Evolutionary conservation across 2,329 filamentous ascomycete genomes (phyloP), one percentile per base, ranked within the genome.

Genomic region (Dichotomopilus funicola): DNA sequence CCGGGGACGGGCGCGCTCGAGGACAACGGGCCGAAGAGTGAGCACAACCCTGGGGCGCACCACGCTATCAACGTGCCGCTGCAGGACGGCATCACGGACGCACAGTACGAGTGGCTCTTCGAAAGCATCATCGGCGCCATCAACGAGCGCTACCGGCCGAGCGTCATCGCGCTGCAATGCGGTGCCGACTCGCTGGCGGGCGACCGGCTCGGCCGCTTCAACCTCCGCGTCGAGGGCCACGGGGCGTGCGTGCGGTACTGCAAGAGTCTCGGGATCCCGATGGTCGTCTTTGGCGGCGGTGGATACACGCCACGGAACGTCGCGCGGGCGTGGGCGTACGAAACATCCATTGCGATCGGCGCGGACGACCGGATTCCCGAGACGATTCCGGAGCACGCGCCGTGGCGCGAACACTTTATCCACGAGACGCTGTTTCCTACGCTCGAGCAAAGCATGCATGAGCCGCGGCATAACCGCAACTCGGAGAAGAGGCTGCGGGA

Each of bases 281-380:
- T 97, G 59, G 84, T 99, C 49, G 82, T 99, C 53, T 89, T 97
- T 56, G 94, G 94, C 45, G 94, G 94, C 41, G 94, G 94, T 55
- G 94, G 94, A 34, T 99, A 99, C 72, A 99, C 94, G 11, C 91
- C 94, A 5, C 84, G 92, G 61, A 99, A 99, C 66, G 94, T 99
- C 6, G 94, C 94, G 43, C 87, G 94, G 53, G 91, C 92, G 35
- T 99, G 94, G 94, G 90, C 91, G 31, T 92, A 95, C 72, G 94
- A 99, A 74, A 99, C 94, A 10, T 88, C 88, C 58, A 89, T 97
- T 63, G 90, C 90, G 58, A 88, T 95, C 60, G 85, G 86, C 62
- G 85, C 84, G 55, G 79, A 87, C 58, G 78, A 87, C 60, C 80
- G 82, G 55, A 86, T 96, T 60, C 75, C 78, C 68, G 81, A 87